Evolutionary conservation across 1,284 basidiomycete species (phyloP).

Genomic region (Rugosomyces carneus): DNA sequence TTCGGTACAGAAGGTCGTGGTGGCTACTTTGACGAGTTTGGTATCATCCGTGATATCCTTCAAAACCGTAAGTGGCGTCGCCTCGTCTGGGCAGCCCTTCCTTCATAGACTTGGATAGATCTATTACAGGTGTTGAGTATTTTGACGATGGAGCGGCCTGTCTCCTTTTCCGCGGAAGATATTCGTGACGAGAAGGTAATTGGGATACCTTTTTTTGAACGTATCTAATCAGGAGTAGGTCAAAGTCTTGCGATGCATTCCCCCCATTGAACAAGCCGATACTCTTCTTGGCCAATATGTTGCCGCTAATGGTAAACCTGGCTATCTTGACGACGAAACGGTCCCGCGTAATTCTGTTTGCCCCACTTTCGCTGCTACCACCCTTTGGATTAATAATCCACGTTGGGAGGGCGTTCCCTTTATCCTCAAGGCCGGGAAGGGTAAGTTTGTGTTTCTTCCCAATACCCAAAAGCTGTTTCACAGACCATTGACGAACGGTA

Average conservation of each 20-base stretch:
- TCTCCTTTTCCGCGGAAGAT: conserved; percentile 95
- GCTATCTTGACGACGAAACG: conserved; percentile 94
- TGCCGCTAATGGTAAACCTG: conserved; percentile 82
- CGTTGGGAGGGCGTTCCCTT: conserved; percentile 98
- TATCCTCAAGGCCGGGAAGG: conserved; percentile 95
- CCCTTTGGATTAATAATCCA: conserved; percentile 88
- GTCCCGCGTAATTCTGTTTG: conserved; percentile 89
- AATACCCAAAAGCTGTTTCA: neutral
- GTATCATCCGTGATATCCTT: conserved; percentile 92
- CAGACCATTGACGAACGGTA: neutral
- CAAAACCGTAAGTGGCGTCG: conserved; percentile 80
- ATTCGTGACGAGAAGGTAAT: conserved; percentile 93
- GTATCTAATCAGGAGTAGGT: conserved; percentile 42
- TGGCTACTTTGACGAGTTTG: conserved; percentile 98
- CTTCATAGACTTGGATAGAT: conserved; percentile 44
- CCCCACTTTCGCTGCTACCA: conserved; percentile 88
- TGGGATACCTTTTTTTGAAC: conserved; percentile 13
- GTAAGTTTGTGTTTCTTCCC: conserved; percentile 40
- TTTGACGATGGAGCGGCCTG: conserved; percentile 93
- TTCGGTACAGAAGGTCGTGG: conserved; percentile 96
- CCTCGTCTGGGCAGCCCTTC: neutral
- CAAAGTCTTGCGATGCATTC: conserved; percentile 88
- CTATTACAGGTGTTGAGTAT: conserved; percentile 89
- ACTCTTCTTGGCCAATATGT: conserved; percentile 92
- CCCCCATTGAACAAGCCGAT: conserved; percentile 72